A percentile compares a stretch with the other conserved stretches of the same genome.
Conservation (phyloP, 768 basidiomycete species). For the Naganishia kalamii region DNA sequence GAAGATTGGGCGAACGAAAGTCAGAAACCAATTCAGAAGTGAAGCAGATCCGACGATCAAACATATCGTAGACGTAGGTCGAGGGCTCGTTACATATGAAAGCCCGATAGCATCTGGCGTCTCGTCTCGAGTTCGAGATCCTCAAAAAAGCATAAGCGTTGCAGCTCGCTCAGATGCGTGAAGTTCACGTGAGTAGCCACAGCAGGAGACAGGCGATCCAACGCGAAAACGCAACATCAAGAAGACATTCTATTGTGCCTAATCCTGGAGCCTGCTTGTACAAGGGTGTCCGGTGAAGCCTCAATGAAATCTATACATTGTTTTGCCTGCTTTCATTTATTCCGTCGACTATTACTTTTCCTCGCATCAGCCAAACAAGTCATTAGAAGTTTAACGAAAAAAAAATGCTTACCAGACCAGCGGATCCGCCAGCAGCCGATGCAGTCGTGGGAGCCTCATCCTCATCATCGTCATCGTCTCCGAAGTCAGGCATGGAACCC, state of each 20-base stretch:
- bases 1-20: too few species aligned
- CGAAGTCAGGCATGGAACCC: conserved; percentile 33
- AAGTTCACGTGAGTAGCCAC: too few species aligned
- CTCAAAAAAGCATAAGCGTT: too few species aligned
- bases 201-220: background rate
- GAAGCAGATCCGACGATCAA: too few species aligned
- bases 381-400: background rate
- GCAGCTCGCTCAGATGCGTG: too few species aligned
- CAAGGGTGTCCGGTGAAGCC: background rate
- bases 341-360: background rate
- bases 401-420: background rate
- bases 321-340: background rate
- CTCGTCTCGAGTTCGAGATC: too few species aligned
- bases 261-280: background rate
- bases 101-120: too few species aligned
- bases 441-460: conserved; percentile 20
- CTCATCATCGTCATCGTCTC: conserved; percentile 30
- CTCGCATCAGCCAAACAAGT: background rate
- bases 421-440: background rate
- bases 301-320: background rate
- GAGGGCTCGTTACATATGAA: too few species aligned
- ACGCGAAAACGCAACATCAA: background rate
- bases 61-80: too few species aligned
- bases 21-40: too few species aligned
- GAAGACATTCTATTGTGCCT: background rate